Base-by-base conservation (phyloP, 305 asterid genomes). In the Coffea humblotiana region DNA sequence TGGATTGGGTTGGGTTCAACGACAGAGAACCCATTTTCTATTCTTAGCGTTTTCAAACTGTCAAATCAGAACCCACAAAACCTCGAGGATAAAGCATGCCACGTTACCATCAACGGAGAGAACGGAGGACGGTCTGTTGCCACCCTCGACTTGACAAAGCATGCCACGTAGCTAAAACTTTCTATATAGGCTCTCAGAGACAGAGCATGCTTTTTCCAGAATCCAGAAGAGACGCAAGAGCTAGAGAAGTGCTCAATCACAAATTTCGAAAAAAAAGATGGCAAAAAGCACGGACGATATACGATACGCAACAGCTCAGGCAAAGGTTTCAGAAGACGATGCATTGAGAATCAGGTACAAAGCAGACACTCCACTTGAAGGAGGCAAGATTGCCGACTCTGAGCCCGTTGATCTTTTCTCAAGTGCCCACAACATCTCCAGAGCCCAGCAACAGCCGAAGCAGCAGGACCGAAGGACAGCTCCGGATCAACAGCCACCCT, bases 241-340 rank as follows among this genome's bases (percentile, higher is more conserved):
- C 56, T 29, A 43, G 43, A 71, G 5, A 11, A 37, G 27, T 18
- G 45, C 8, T 54, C 21, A 4, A 15, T 8, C 21, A 40, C 2
- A 40, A 65, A 19, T 0, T 37, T 21, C 51, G 40, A 1, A 18
- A 73, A 14, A 13, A 65, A 45, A 45, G 49, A 86, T 87, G 90
- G 89, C 90, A 9, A 64, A 78, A 77, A 83, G 85, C 80, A 86
- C 85, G 64, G 86, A 85, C 0, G 88, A 88, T 51, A 80, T 83
- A 25, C 79, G 63, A 40, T 78, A 76, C 72, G 91, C 63, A 8
- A 76, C 85, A 45, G 90, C 91, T 12, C 91, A 86, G 67, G 90
- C 90, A 23, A 88, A 79, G 80, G 16, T 83, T 40, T 86, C 91
- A n/a, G 91, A 86, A 37, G 91, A 88, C 27, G 88, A 88, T 37